phyloP scores from a whole-genome alignment of 2,329 filamentous ascomycete species.

The Paracoccidioides lutzii region DNA sequence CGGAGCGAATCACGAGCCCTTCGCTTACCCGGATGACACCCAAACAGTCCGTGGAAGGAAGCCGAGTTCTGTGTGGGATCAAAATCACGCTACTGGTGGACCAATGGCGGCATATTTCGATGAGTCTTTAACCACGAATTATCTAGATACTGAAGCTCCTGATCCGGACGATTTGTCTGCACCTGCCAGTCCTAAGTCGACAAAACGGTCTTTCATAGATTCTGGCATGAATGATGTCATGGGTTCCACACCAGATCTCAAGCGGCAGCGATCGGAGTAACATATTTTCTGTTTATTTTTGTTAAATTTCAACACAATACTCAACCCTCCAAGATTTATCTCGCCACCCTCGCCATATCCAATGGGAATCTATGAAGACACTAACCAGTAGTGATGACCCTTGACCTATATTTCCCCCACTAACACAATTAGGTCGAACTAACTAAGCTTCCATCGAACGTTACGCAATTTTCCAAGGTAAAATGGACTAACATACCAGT shows the following conservation, averaged over 20 bases:
- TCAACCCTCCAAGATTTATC: not conserved
- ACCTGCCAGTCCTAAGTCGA: not conserved
- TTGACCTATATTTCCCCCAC: not conserved
- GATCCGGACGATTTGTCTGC: not conserved
- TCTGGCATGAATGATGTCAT: not conserved
- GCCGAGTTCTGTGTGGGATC: not conserved
- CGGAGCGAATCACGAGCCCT: not conserved
- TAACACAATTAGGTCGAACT: not conserved
- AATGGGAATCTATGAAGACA: not conserved
- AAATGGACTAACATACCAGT: not conserved
- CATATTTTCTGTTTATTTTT: not conserved
- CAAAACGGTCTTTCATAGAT: conserved; percentile 1
- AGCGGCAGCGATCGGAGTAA: conserved; percentile 1
- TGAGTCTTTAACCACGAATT: not conserved
- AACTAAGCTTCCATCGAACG: not conserved
- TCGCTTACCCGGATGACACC: not conserved
- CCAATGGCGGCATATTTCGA: not conserved
- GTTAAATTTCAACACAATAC: not conserved
- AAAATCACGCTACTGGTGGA: not conserved
- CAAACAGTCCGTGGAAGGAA: not conserved
- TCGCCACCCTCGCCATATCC: not conserved
- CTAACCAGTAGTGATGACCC: not conserved
- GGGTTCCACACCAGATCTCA: not conserved
- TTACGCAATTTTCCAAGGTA: not conserved
- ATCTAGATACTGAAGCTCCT: not conserved